Evolutionary conservation across 2,329 filamentous ascomycete genomes (phyloP).

Genomic region (Ramichloridium luteum): DNA sequence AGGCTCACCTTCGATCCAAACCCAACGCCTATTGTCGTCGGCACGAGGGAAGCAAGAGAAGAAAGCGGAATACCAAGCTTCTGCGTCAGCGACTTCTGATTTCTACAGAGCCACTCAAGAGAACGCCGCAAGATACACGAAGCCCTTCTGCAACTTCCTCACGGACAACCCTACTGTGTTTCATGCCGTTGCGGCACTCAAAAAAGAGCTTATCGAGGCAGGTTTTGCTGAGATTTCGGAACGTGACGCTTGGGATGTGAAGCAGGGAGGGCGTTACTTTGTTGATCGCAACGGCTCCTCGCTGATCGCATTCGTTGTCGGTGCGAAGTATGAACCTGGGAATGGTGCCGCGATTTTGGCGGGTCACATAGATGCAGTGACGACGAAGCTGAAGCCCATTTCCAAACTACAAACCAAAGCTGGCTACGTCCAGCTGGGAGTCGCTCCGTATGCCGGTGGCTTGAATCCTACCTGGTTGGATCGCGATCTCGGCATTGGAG

Average conservation of each 20-base stretch:
- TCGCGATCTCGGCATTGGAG: conserved; percentile 80
- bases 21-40: too few species aligned
- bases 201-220: conserved; percentile 53
- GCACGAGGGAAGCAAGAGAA: too few species aligned
- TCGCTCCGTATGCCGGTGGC: conserved; percentile 83
- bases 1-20: too few species aligned
- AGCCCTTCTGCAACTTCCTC: conserved; percentile 62
- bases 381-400: conserved; percentile 81
- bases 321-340: conserved; percentile 66
- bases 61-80: too few species aligned
- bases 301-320: conserved; percentile 74
- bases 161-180: conserved; percentile 86
- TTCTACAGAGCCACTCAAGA: conserved; percentile 14
- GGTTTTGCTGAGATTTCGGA: conserved; percentile 73
- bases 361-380: conserved; percentile 86
- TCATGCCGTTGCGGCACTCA: conserved; percentile 73
- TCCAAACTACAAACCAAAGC: conserved; percentile 72
- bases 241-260: conserved; percentile 69
- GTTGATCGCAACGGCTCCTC: conserved; percentile 74
- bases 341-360: conserved; percentile 82
- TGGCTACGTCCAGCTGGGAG: conserved; percentile 78
- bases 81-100: too few species aligned
- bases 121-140: conserved; percentile 20
- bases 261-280: conserved; percentile 79
- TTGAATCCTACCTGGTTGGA: conserved; percentile 95